A percentile compares a stretch with the other conserved stretches of the same genome.
These are phyloP conservation scores for Neurospora tetraspora DNA, from an alignment of 495 filamentous ascomycete genomes.

Conservation along the genomic window DNA sequence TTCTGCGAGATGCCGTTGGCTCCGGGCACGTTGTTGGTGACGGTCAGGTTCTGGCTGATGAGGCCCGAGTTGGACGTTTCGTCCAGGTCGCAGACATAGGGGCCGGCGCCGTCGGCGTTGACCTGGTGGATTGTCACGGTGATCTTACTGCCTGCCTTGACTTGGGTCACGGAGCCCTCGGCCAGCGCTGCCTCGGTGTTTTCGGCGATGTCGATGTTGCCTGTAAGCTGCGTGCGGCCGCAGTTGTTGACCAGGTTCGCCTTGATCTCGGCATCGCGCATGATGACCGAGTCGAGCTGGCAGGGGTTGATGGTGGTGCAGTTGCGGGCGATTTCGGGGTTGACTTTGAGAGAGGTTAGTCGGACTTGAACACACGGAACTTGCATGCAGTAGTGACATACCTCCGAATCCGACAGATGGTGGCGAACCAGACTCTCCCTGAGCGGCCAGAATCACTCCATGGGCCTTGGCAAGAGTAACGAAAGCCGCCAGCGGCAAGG, in stretches of 20 bases:
- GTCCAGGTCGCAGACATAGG: conserved; percentile 40
- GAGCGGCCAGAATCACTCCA: conserved; percentile 32
- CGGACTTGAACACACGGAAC: neutral
- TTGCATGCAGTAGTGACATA: neutral
- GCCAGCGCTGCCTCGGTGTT: conserved; percentile 41
- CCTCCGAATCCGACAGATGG: conserved; percentile 34
- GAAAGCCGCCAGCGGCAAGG: conserved; percentile 26
- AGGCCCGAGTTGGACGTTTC: conserved; percentile 34
- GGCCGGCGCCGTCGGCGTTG: conserved; percentile 46
- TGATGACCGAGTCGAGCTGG: conserved; percentile 43
- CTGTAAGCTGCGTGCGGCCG: conserved; percentile 39
- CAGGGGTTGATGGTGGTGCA: conserved; percentile 43
- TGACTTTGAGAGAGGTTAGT: conserved; percentile 18
- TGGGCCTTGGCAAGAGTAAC: conserved; percentile 28
- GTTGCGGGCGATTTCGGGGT: conserved; percentile 31
- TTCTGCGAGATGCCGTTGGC: conserved; percentile 37
- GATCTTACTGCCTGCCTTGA: conserved; percentile 27
- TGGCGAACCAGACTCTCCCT: conserved; percentile 29
- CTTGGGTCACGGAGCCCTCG: conserved; percentile 32
- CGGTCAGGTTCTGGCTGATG: conserved; percentile 30
- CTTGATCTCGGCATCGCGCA: conserved; percentile 39
- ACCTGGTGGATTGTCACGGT: conserved; percentile 43
- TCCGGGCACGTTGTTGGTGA: conserved; percentile 36
- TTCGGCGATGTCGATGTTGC: conserved; percentile 46
- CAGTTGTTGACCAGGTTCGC: conserved; percentile 38